Conservation (phyloP, 306 rosid genomes). For the Mucuna pruriens region DNA sequence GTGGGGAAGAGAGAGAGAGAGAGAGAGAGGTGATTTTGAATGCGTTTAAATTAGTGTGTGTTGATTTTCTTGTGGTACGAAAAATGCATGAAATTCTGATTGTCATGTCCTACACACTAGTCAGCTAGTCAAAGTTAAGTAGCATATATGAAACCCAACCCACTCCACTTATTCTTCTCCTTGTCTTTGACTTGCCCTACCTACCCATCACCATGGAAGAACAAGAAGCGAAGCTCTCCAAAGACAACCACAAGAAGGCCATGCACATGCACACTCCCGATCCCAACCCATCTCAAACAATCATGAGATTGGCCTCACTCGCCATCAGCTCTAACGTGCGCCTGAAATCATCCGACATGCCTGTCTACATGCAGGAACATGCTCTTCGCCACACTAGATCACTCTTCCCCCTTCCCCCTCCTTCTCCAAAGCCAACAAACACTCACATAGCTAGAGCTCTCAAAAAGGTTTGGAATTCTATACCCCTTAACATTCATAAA, state of each 20-base stretch:
- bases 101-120: neutral
- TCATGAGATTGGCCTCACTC: conserved; percentile 55
- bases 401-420: conserved; percentile 26
- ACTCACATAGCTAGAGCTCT: conserved; percentile 68
- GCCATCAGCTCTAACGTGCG: conserved; percentile 62
- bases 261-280: neutral
- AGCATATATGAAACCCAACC: neutral
- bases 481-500: too few relatives aligned
- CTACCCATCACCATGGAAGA: conserved; percentile 28
- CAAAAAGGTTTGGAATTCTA: conserved; percentile 62
- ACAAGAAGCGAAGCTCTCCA: conserved; percentile 10
- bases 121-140: conserved; percentile 6
- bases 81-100: conserved; percentile 23
- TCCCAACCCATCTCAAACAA: neutral
- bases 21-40: neutral
- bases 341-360: conserved; percentile 73
- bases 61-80: neutral
- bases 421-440: conserved; percentile 43
- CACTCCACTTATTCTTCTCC: neutral
- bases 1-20: neutral
- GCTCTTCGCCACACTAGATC: conserved; percentile 58
- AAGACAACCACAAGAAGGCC: conserved; percentile 31
- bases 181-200: conserved; percentile 21
- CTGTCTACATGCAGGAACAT: conserved; percentile 63
- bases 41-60: neutral